phyloP scores from a whole-genome alignment of 192 early-diverging fungal species.

The Spizellomyces punctatus region DNA sequence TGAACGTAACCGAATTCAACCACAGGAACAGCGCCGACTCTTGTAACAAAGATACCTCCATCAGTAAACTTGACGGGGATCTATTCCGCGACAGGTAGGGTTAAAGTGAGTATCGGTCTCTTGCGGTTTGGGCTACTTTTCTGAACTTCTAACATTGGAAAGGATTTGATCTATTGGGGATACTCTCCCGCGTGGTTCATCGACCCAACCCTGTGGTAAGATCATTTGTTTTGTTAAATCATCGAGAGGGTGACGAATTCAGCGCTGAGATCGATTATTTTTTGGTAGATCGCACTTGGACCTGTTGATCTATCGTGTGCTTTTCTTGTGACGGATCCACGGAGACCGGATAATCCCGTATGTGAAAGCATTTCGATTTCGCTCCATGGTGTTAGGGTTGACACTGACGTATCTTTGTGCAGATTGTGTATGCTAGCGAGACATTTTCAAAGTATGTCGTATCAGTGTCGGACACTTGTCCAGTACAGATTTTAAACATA shows the following conservation, averaged over 20 bases:
- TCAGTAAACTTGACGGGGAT: slow-evolving; percentile 26
- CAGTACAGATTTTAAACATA: no score
- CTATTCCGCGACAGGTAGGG: slow-evolving; percentile 28
- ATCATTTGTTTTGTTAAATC: no score
- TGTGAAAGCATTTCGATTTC: background rate
- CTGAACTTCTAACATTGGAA: background rate
- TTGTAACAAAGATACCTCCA: slow-evolving; percentile 16
- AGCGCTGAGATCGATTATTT: slow-evolving; percentile 44
- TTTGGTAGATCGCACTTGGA: slow-evolving; percentile 36
- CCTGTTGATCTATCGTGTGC: slow-evolving; percentile 60
- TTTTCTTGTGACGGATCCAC: slow-evolving; percentile 62
- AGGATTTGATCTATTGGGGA: slow-evolving; percentile 50
- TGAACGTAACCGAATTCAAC: background rate
- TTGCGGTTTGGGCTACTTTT: background rate
- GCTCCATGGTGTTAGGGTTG: no score
- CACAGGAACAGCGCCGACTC: background rate
- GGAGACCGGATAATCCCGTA: slow-evolving; percentile 59
- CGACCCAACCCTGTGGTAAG: slow-evolving; percentile 62
- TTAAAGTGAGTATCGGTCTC: background rate
- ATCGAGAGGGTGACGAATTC: slow-evolving; percentile 60
- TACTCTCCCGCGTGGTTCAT: slow-evolving; percentile 39
- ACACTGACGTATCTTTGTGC: no score
- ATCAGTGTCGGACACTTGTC: background rate
- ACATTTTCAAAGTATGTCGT: slow-evolving; percentile 55
- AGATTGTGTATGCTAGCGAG: slow-evolving; percentile 63